Evolutionary conservation across 805 yeast species (phyloP), one percentile per base, ranked within the genome.

Genomic region (Lachancea cidri): DNA sequence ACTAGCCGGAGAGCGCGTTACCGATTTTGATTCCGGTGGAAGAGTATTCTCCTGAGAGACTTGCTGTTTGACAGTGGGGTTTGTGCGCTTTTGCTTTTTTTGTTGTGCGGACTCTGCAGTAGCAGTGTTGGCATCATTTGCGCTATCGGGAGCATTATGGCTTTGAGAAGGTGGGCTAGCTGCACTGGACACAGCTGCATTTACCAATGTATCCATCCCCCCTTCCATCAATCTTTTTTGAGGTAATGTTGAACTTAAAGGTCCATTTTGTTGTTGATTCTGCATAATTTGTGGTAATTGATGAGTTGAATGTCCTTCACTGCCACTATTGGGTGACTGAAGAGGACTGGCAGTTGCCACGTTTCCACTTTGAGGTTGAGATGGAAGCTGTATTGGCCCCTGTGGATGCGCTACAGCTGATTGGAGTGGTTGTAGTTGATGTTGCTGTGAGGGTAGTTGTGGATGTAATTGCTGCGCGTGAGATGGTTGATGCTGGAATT

Each of bases 141-240:
- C 33, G 35, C 17, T 16, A 13, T 19, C 35, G 5, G 30, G 27
- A 15, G 11, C 17, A 19, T 14, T 32, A 32, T 33, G 30, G 2
- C 13, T 29, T 14, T 24, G 33, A 5, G 38, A 4, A 4, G 43
- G 24, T 9, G 45, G 34, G 9, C 30, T 36, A 5, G 35, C 38
- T 16, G 45, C 39, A 16, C 33, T 37, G 5, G 42, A 38, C 6
- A 38, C 45, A n/a, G 42, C 39, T 17, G 62, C 63, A 40, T 54
- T 52, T 4, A 58, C 59, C 33, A 57, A 42, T 1, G 61, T 56
- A 37, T 57, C 50, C 36, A 58, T 59, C 9, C 55, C 57, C 13
- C 57, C 58, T 33, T 57, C 62, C 38, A 49, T 43, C 5, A 53
- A 46, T 47, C 64, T 58, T 39, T 59, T 60, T 36, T 56, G 57